Conservation (phyloP, 2,329 filamentous ascomycete genomes). For the Alternaria brassicae region DNA sequence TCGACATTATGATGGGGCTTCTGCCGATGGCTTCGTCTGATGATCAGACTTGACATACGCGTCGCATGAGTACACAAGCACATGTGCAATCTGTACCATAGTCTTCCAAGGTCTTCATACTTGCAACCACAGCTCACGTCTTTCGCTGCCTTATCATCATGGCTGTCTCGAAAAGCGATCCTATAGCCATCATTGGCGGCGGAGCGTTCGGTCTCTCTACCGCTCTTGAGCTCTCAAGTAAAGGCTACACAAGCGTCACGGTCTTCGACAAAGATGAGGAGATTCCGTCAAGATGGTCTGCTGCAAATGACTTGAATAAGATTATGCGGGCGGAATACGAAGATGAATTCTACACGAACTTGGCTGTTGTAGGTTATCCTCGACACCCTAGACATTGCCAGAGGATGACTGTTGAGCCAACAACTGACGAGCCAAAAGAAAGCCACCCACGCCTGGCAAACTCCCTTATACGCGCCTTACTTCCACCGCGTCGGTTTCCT, state of each 20-base stretch:
- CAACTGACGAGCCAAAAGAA: slow-evolving; percentile 40
- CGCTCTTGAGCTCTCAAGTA: slow-evolving; percentile 39
- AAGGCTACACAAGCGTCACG: slow-evolving; percentile 40
- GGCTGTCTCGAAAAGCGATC: slow-evolving; percentile 29
- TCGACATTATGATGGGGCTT: background rate
- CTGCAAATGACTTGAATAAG: slow-evolving; percentile 68
- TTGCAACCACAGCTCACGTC: background rate
- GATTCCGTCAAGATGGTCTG: slow-evolving; percentile 61
- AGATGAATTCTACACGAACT: slow-evolving; percentile 63
- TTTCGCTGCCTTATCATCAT: slow-evolving; percentile 11
- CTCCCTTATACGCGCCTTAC: slow-evolving; percentile 61
- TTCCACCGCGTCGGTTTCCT: slow-evolving; percentile 62
- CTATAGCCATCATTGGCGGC: slow-evolving; percentile 39
- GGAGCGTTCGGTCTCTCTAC: slow-evolving; percentile 45
- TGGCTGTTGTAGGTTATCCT: slow-evolving; percentile 57
- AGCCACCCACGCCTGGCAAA: slow-evolving; percentile 62
- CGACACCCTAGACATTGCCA: background rate
- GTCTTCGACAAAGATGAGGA: slow-evolving; percentile 42
- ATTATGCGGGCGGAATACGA: slow-evolving; percentile 67
- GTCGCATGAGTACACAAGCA: background rate
- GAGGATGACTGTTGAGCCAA: background rate
- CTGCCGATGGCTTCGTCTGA: background rate
- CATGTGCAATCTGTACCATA: background rate
- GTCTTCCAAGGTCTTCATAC: background rate
- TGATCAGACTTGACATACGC: background rate